phyloP scores from a whole-genome alignment of 2,329 filamentous ascomycete genomes.

The Aspergillus calidoustus region DNA sequence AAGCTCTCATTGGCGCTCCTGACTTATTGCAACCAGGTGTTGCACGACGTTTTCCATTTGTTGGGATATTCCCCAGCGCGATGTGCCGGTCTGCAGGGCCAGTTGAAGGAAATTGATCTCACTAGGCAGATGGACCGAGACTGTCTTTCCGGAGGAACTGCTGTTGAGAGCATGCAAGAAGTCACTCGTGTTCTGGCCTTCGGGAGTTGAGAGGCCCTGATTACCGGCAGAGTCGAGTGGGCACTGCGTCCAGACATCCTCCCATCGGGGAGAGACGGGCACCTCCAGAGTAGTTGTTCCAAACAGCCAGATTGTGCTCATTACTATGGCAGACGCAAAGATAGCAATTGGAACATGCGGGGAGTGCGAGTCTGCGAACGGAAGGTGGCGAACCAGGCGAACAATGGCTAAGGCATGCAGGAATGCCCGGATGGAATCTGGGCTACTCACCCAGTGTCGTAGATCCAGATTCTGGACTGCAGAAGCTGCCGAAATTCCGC shows the following conservation, averaged over 20 bases:
- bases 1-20: background rate
- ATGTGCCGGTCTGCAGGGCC: slow-evolving; percentile 20
- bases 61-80: slow-evolving; percentile 20
- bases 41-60: slow-evolving; percentile 14
- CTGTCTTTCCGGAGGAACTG: background rate
- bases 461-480: background rate
- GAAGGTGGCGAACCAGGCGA: background rate
- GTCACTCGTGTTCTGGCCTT: no score
- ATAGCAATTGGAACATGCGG: background rate
- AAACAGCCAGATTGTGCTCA: background rate
- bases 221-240: background rate
- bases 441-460: slow-evolving; percentile 12
- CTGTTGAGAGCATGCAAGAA: background rate
- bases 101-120: slow-evolving; percentile 24
- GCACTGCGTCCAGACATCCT: background rate
- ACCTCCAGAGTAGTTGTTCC: background rate
- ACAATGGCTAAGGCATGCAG: background rate
- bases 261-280: background rate
- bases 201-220: background rate
- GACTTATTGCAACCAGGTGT: background rate
- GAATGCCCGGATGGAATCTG: background rate
- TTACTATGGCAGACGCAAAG: background rate
- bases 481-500: background rate
- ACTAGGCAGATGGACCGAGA: slow-evolving; percentile 14
- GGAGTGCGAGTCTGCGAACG: background rate